A percentile compares a stretch with the other conserved stretches of the same genome.
These are phyloP conservation scores for Pyracantha coccinea DNA, from an alignment of 331 rosid species.

Conservation along the genomic window DNA sequence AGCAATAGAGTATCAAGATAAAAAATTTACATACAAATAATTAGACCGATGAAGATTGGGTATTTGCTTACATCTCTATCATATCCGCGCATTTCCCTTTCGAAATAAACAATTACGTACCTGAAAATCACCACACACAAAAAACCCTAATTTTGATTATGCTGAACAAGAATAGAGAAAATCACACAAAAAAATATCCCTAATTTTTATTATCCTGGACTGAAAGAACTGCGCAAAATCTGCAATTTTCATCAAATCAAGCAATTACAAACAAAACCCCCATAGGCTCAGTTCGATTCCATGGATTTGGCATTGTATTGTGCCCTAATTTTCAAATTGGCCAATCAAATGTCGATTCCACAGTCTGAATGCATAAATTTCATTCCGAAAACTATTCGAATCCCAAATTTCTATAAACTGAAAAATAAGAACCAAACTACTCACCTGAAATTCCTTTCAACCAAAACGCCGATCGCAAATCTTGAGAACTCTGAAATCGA, in stretches of 20 bases:
- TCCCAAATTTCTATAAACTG: not conserved
- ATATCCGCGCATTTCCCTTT: conserved; percentile 49
- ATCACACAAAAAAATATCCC: not conserved
- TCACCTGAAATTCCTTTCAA: not conserved
- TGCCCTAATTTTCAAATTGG: not conserved
- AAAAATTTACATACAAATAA: not conserved
- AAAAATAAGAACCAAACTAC: not conserved
- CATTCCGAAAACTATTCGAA: not conserved
- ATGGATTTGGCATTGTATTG: not conserved
- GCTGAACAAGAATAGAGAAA: not conserved
- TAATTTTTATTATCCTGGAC: not conserved
- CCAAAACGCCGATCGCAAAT: not conserved
- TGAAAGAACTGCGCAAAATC: not conserved
- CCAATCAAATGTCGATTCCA: not conserved
- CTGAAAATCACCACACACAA: conserved; percentile 1
- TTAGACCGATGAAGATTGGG: not conserved
- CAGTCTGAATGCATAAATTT: not conserved
- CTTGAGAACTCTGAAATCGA: not conserved
- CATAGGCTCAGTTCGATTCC: not conserved
- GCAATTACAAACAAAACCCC: not conserved
- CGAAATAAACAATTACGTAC: not conserved
- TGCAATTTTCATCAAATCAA: not conserved
- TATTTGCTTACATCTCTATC: conserved; percentile 45
- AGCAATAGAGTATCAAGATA: not conserved
- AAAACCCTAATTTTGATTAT: not conserved